Conservation (phyloP, 805 yeast genomes). For the Cyberlindnera euphorbiae region DNA sequence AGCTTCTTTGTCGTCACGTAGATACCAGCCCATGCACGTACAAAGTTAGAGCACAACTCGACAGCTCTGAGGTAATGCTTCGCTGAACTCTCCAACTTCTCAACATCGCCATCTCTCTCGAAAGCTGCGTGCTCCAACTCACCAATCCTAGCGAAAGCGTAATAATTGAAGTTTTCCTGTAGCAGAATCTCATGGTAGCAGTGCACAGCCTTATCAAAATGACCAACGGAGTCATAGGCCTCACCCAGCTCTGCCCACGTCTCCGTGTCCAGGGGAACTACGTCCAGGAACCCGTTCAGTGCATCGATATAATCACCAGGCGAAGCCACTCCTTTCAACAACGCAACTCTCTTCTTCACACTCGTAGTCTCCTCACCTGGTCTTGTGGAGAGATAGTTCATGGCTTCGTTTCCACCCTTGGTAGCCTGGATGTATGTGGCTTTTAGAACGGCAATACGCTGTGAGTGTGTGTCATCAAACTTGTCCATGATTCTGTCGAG, state of each 20-base stretch:
- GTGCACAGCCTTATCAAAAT: constrained; percentile 61
- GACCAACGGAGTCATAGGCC: constrained; percentile 55
- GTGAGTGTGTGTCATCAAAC: constrained; percentile 52
- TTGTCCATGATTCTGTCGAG: constrained; percentile 64
- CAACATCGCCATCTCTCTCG: constrained; percentile 7
- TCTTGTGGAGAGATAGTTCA: constrained; percentile 31
- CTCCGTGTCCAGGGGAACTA: constrained; percentile 69
- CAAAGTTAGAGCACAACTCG: constrained; percentile 67
- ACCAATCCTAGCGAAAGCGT: constrained; percentile 61
- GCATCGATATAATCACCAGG: constrained; percentile 44
- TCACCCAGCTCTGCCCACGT: constrained; percentile 76
- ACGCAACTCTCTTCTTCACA: constrained; percentile 23
- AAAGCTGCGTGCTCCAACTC: constrained; percentile 33
- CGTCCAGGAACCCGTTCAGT: constrained; percentile 50
- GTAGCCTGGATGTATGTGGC: constrained; percentile 55
- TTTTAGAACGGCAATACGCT: constrained; percentile 50
- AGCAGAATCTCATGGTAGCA: constrained; percentile 68
- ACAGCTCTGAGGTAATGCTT: constrained; percentile 63
- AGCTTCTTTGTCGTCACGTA: constrained; percentile 33
- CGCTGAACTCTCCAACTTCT: constrained; percentile 17
- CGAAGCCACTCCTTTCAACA: constrained; percentile 11
- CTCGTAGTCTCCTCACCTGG: constrained; percentile 19
- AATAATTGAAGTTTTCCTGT: constrained; percentile 64
- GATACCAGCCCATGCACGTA: constrained; percentile 74
- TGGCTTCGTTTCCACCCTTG: constrained; percentile 35